Conservation (phyloP, 441 rosid genomes). For the Breynia disticha region DNA sequence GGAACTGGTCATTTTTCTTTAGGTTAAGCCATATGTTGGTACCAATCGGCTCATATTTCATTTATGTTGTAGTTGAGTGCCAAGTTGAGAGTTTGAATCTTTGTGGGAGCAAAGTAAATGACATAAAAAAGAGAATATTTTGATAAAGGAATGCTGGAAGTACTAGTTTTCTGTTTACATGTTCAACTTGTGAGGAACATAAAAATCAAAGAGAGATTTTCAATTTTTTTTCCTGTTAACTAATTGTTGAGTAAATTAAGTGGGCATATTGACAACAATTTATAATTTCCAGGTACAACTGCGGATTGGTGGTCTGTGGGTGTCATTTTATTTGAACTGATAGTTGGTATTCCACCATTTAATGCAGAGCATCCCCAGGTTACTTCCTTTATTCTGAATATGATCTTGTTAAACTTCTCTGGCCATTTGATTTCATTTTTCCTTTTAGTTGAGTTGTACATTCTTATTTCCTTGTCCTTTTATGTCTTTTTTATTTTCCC, state of each 20-base stretch:
- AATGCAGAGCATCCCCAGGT: constrained; percentile 99
- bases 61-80: too few species aligned
- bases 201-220: too few species aligned
- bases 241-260: not conserved
- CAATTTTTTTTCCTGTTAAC: not conserved
- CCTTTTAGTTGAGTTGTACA: not conserved
- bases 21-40: too few species aligned
- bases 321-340: constrained; percentile 82
- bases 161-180: too few species aligned
- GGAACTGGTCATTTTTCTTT: too few species aligned
- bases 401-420: constrained; percentile 8
- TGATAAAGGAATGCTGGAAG: too few species aligned
- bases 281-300: constrained; percentile 54
- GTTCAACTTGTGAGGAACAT: too few species aligned
- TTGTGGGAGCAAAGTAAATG: too few species aligned
- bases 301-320: constrained; percentile 99
- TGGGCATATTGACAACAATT: not conserved
- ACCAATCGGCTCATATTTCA: too few species aligned
- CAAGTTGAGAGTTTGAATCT: too few species aligned
- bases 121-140: too few species aligned
- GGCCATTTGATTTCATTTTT: constrained; percentile 2
- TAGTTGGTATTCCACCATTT: constrained; percentile 98
- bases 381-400: constrained; percentile 11
- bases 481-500: too few species aligned
- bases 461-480: not conserved